Evolutionary conservation across 208 protist genomes (phyloP).

Genomic region (Sergeia podlipaevii): DNA sequence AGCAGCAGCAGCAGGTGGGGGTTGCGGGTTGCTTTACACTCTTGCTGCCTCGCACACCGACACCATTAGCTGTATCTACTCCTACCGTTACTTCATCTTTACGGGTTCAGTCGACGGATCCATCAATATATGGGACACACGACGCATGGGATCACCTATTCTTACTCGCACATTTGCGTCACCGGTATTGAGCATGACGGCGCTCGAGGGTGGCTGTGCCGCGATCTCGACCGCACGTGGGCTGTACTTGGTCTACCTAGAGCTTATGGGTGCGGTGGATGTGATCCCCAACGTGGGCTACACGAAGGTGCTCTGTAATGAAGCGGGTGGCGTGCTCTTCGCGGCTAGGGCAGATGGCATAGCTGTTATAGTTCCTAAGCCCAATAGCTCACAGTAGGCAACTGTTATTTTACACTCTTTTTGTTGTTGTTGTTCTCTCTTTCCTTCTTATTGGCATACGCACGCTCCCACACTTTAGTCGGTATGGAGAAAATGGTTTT

Average conservation of each 20-base stretch:
- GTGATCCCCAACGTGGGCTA: slow-evolving; percentile 35
- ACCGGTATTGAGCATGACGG: slow-evolving; percentile 45
- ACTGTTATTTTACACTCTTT: no score
- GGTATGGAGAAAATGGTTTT: no score
- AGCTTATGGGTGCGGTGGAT: slow-evolving; percentile 24
- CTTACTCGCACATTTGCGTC: slow-evolving; percentile 26
- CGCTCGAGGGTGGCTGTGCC: slow-evolving; percentile 20
- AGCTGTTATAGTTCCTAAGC: no score
- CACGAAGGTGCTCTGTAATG: slow-evolving; percentile 31
- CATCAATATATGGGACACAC: slow-evolving; percentile 67
- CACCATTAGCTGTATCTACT: slow-evolving; percentile 63
- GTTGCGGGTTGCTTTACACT: slow-evolving; percentile 9
- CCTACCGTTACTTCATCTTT: slow-evolving; percentile 44
- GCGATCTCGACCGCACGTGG: slow-evolving; percentile 62
- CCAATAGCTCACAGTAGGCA: no score
- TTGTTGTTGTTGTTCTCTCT: no score
- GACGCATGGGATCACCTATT: slow-evolving; percentile 37
- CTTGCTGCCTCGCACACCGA: slow-evolving; percentile 31
- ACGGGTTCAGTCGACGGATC: slow-evolving; percentile 64
- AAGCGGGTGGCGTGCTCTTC: slow-evolving; percentile 30
- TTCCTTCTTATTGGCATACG: not conserved
- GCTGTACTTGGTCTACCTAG: slow-evolving; percentile 42
- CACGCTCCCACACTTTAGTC: no score
- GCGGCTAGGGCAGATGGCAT: slow-evolving; percentile 24
- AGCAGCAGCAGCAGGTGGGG: not conserved